Percentiles rank a stretch among this genome's conserved stretches.
phyloP scores from a whole-genome alignment of 768 basidiomycete species.

The Pleurotus sapidus region DNA sequence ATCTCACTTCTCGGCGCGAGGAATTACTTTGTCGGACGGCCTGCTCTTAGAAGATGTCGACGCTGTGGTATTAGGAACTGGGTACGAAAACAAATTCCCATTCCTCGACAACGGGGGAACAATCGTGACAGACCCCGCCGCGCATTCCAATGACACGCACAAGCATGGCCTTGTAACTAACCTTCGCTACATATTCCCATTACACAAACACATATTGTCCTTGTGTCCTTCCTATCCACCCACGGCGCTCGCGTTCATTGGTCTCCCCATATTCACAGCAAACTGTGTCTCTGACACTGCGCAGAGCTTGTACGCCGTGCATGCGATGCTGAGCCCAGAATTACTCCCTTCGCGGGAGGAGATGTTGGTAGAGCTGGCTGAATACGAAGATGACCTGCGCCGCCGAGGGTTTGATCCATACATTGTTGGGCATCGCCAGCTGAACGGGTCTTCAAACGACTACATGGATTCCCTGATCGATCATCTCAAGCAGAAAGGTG shows the following conservation, averaged over 20 bases:
- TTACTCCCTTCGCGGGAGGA: conserved; percentile 37
- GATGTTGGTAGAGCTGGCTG: conserved; percentile 37
- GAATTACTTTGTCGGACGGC: conserved; percentile 47
- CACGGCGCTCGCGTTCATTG: conserved; percentile 54
- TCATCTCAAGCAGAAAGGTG: conserved; percentile 29
- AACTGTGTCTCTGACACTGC: conserved; percentile 49
- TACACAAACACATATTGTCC: conserved; percentile 52
- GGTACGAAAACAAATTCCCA: conserved; percentile 51
- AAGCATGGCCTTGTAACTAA: conserved; percentile 39
- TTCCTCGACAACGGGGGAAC: conserved; percentile 33
- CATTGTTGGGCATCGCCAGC: conserved; percentile 42
- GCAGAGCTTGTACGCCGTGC: conserved; percentile 45
- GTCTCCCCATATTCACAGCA: conserved; percentile 43
- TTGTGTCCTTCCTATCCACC: conserved; percentile 43
- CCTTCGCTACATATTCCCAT: conserved; percentile 50
- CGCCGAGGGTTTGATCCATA: conserved; percentile 46
- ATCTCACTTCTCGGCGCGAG: conserved; percentile 41
- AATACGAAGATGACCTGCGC: conserved; percentile 36
- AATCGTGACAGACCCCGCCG: conserved; percentile 26
- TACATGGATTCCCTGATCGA: conserved; percentile 39
- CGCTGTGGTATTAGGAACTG: conserved; percentile 49
- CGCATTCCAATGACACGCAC: conserved; percentile 22
- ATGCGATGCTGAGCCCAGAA: conserved; percentile 38
- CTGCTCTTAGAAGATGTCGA: conserved; percentile 37
- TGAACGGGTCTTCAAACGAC: conserved; percentile 29